Evolutionary conservation across 768 basidiomycete species (phyloP), one percentile per base, ranked within the genome.

Genomic region (Tephrocybe sp.): DNA sequence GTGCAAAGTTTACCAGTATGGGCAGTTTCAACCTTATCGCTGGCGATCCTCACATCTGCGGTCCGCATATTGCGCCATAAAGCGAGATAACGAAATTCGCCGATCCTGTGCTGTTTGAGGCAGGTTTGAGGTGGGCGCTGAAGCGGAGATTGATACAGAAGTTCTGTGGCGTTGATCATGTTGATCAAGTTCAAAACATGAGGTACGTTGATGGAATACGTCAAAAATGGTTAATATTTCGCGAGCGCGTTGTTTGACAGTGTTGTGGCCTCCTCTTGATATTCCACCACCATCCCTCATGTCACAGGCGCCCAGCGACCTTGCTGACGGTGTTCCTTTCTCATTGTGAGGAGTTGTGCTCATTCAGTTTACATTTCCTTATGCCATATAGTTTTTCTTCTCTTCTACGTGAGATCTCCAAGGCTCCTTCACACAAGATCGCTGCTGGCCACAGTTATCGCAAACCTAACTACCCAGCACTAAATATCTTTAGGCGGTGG

Each of bases 401-500:
- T 15, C 64, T 83, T 10, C 57, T 82, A 33, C 71, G 69, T 43
- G 71, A 76, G 59, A 75, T 80, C 42, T 67, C 72, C 1, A 60
- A 60, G 45, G 63, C 69, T 34, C 54, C 57, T 36, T 67, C 70
- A 8, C 68, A 57, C 55, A 63, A 56, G 50, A 57, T 53, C 46
- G 58, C 52, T 52, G 46, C 38, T 48, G 56, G 43, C 53, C 56
- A 54, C 51, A 55, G n/a, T 55, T 51, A 38, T 50, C 25, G 43
- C 33, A 45, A 37, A 24, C 54, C 53, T 57, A 54, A 63, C 27
- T 69, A 69, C 38, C 73, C 76, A 22, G 72, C 75, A 12, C 58
- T 75, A 3, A 50, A 59, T n/a, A 61, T 75, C 18, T 72, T 79
- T 36, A 54, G 55, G 2, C 67, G 61, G 41, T 86, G 82, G 82